Percentiles rank a stretch among this genome's conserved stretches.
Evolutionary conservation across 257 asterid genomes (phyloP).

Genomic region (Solanum verrucosum): DNA sequence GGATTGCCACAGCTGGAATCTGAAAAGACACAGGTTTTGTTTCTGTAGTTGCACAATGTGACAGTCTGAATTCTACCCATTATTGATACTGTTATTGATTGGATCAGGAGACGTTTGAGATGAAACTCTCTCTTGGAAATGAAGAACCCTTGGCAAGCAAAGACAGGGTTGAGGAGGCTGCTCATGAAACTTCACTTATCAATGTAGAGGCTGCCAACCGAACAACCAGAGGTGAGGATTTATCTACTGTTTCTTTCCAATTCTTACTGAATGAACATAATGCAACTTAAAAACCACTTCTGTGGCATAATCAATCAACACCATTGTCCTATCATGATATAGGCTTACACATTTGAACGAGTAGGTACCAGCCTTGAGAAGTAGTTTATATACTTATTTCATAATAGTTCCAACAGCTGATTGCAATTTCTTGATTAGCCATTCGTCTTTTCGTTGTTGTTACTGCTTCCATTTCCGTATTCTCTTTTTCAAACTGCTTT

Average conservation of each 20-base stretch:
- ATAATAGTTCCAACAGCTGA: background rate
- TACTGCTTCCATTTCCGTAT: background rate
- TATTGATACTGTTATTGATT: background rate
- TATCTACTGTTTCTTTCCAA: background rate
- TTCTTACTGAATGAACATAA: background rate
- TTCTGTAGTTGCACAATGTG: background rate
- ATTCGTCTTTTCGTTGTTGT: background rate
- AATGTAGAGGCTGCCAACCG: conserved; percentile 33
- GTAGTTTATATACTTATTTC: background rate
- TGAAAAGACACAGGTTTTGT: conserved; percentile 46
- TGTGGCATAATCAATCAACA: background rate
- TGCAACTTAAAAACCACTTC: background rate
- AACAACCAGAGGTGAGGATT: conserved; percentile 39
- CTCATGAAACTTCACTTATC: conserved; percentile 26
- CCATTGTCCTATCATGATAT: background rate
- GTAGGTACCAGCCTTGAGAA: background rate
- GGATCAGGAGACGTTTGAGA: conserved; percentile 44
- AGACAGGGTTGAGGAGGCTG: conserved; percentile 43
- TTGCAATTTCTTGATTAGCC: background rate
- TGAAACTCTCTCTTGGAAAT: conserved; percentile 25
- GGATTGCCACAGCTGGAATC: conserved; percentile 25
- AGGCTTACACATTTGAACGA: background rate
- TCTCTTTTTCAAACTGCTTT: background rate
- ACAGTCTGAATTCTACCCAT: background rate
- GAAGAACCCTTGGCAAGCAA: conserved; percentile 34